phyloP scores from a whole-genome alignment of 2,329 filamentous ascomycete species.

The Ambrosiella cleistominuta region DNA sequence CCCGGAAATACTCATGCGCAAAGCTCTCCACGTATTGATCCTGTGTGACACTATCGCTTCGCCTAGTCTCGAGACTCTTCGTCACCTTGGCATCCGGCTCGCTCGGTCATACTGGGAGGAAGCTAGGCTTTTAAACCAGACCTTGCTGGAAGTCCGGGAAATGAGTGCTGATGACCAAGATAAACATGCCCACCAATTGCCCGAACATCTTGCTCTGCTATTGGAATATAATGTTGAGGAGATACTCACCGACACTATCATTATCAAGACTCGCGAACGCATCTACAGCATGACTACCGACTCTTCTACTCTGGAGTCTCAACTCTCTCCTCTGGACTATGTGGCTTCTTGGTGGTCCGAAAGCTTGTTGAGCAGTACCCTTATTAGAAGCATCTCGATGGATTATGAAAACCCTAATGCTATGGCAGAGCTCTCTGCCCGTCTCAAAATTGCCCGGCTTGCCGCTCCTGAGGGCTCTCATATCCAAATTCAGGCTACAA shows the following conservation, averaged over 20 bases:
- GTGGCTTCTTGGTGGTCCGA: conserved; percentile 85
- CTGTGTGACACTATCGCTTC: conserved; percentile 24
- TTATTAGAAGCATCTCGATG: conserved; percentile 45
- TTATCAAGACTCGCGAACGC: conserved; percentile 47
- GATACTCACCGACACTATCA: conserved; percentile 58
- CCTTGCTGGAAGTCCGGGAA: conserved; percentile 27
- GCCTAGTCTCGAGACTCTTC: conserved; percentile 21
- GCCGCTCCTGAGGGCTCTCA: conserved; percentile 64
- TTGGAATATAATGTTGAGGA: conserved; percentile 67
- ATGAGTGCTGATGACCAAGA: conserved; percentile 26
- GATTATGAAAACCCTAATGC: conserved; percentile 23
- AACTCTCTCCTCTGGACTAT: conserved; percentile 73
- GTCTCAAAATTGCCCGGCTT: conserved; percentile 51
- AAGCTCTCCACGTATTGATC: conserved; percentile 79
- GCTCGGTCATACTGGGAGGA: conserved; percentile 68
- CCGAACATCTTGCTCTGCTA: conserved; percentile 57
- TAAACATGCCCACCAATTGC: conserved; percentile 44
- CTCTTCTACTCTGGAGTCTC: conserved; percentile 71
- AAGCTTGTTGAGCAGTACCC: conserved; percentile 48
- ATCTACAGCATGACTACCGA: conserved; percentile 32
- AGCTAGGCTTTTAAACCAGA: conserved; percentile 43
- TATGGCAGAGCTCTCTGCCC: conserved; percentile 24
- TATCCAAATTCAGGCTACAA: conserved; percentile 42
- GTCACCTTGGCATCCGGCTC: conserved; percentile 37
- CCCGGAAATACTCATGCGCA: conserved; percentile 71